Conservation (phyloP, 1,284 basidiomycete genomes). For the Peniophora sp. region DNA sequence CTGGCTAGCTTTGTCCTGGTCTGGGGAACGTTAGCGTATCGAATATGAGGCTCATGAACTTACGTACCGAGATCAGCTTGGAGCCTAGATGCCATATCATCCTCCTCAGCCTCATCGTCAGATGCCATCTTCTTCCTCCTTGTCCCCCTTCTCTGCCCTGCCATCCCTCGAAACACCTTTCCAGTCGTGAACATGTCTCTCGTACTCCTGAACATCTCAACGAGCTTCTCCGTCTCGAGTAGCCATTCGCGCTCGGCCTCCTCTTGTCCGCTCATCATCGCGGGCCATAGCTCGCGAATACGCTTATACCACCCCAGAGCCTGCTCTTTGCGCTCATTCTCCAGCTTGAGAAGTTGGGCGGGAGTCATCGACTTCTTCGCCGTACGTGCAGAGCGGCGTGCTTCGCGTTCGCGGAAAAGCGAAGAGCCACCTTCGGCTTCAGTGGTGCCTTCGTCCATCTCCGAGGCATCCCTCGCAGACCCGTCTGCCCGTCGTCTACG, state of each 20-base stretch:
- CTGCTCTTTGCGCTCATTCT: constrained; percentile 56
- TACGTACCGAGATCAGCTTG: constrained; percentile 64
- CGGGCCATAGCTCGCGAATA: constrained; percentile 39
- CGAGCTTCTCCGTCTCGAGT: constrained; percentile 74
- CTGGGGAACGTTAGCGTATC: constrained; percentile 19
- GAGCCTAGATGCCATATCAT: constrained; percentile 67
- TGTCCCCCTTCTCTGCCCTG: constrained; percentile 35
- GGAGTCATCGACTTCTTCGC: constrained; percentile 27
- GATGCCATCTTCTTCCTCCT: constrained; percentile 39
- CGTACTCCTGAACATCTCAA: constrained; percentile 86
- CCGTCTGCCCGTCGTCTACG: constrained; percentile 26
- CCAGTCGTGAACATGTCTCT: constrained; percentile 75
- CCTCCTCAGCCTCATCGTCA: constrained; percentile 39
- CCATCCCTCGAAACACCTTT: constrained; percentile 69
- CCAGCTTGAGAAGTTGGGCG: constrained; percentile 50
- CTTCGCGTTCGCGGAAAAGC: constrained; percentile 4
- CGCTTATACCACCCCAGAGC: constrained; percentile 42
- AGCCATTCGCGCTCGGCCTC: constrained; percentile 65
- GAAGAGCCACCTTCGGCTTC: no score
- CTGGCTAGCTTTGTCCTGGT: constrained; percentile 36
- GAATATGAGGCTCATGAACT: neutral
- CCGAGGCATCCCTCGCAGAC: neutral
- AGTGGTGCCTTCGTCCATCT: no score
- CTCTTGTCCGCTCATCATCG: constrained; percentile 27
- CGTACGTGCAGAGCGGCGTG: constrained; percentile 17